Evolutionary conservation across 495 filamentous ascomycete species (phyloP), one percentile per base, ranked within the genome.

Genomic region (Cudoniella acicularis): DNA sequence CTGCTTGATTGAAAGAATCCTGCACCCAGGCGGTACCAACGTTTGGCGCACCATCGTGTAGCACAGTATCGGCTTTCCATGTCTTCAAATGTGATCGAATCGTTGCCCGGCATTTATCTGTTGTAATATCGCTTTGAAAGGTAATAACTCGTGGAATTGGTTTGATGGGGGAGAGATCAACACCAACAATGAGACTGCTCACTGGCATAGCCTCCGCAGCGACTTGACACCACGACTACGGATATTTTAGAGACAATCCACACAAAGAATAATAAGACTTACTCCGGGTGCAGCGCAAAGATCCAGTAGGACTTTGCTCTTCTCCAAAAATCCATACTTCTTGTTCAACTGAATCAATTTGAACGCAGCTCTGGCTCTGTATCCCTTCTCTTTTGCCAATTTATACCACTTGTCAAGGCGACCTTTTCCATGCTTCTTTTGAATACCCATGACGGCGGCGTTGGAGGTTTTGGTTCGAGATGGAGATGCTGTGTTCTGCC

Each of bases 401-500:
- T 88, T 88, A 75, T 89, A 89, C 91, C 92, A 98, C 77, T 98
- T 97, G 79, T 98, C 94, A 59, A 98, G 84, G 82, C 94, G 93
- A 72, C 94, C 94, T 82, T 99, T 99, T 78, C 92, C 94, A 75
- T 96, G 88, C 83, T 98, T 98, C 80, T 98, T 98, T 70, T 98
- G 94, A 65, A 97, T 92, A 65, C 89, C 93, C 94, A 98, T 98
- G 65, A 40, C 64, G 64, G 53, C 64, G 67, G 41, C 20, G 10
- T 18, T 17, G 24, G 10, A 24, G 42, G 26, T 27, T 30, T 45
- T 27, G 17, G 17, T 42, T 49, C 36, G 40, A 26, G 3, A 6
- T 23, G 18, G 48, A 3, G 22, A 26, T 50, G 18, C 20, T 48
- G 45, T 8, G 10, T 20, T 48, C 10, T 48, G 10, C 10, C 45